Base-by-base conservation (phyloP, 208 protist genomes). In the Leishmania mexicana region DNA sequence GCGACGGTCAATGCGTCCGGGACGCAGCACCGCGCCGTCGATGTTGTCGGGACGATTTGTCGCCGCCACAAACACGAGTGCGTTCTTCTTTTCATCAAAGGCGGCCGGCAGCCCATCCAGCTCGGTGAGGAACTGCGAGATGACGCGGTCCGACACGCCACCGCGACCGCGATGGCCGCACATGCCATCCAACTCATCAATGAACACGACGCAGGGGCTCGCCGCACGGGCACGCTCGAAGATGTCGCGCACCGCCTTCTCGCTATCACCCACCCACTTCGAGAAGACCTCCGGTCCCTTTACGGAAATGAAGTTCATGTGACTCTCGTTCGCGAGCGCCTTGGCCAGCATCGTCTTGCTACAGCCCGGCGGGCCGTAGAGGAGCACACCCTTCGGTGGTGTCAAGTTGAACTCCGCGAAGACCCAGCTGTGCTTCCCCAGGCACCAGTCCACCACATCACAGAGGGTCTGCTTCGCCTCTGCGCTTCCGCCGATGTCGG, bases 121-220 rank as follows among this genome's bases (percentile, higher is more conserved):
- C 80, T 97, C 90, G 28, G 95, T 90, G 10, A 99, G 91, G 11
- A 99, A 89, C 86, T 99, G 99, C 84, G 99, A 99, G 10, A 99
- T 99, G 40, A 99, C 93, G 19, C 97, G 98, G 85, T 99, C 99
- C 70, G 94, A 94, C 40, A 99, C 97, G 31, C 86, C 80, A 35
- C 78, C 75, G 11, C 87, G 85, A 54, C 98, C 99, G 76, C 99
- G 89, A 71, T 95, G 84, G 67, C 98, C 96, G 81, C 99, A 99
- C 87, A 99, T 99, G 54, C 99, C 98, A 84, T 99, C 99, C 72
- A 99, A 93, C 89, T 99, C 99, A 91, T 99, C 99, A 62, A 99
- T 99, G 78, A 99, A 99, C 75, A 99, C 99, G 24, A 99, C 86
- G 57, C 88, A 89, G 6, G 88, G 86, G 65, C 86, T 80, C 53